phyloP scores from a whole-genome alignment of 805 yeast species.

The Huiozyma sinensis region DNA sequence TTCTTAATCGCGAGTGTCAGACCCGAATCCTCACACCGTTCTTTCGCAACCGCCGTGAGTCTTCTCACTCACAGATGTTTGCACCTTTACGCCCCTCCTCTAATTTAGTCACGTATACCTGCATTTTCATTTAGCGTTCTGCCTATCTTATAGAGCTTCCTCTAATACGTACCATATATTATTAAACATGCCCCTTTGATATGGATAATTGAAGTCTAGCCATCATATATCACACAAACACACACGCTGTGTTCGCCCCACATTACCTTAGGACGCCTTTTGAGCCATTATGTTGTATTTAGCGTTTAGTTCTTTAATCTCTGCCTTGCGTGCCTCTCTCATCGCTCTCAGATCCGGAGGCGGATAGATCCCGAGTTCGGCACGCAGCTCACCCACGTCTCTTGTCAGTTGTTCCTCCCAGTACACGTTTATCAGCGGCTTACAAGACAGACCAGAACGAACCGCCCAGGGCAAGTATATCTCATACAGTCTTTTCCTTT shows the following conservation, averaged over 20 bases:
- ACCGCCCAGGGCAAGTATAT: constrained; percentile 86
- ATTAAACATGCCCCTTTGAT: too few relatives aligned
- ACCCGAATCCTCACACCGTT: neutral
- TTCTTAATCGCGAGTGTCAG: neutral
- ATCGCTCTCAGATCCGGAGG: constrained; percentile 73
- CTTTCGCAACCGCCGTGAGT: too few relatives aligned
- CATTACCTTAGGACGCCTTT: too few relatives aligned
- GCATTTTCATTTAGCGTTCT: too few relatives aligned
- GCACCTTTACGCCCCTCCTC: too few relatives aligned
- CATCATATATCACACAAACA: too few relatives aligned
- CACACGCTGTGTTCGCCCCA: too few relatives aligned
- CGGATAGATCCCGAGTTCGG: constrained; percentile 57
- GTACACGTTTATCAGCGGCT: constrained; percentile 74
- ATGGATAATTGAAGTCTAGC: too few relatives aligned
- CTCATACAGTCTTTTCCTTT: constrained; percentile 51
- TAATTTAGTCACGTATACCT: too few relatives aligned
- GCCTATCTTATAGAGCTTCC: too few relatives aligned
- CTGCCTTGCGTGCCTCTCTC: constrained; percentile 31
- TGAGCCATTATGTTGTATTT: constrained; percentile 9
- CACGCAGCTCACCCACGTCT: constrained; percentile 63
- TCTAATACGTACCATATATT: too few relatives aligned
- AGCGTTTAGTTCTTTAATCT: constrained; percentile 16
- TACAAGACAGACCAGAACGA: constrained; percentile 56
- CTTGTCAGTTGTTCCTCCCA: constrained; percentile 79
- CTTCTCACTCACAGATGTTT: too few relatives aligned